Evolutionary conservation across 192 early-diverging fungal genomes (phyloP).

Genomic region (Coemansia sp.): DNA sequence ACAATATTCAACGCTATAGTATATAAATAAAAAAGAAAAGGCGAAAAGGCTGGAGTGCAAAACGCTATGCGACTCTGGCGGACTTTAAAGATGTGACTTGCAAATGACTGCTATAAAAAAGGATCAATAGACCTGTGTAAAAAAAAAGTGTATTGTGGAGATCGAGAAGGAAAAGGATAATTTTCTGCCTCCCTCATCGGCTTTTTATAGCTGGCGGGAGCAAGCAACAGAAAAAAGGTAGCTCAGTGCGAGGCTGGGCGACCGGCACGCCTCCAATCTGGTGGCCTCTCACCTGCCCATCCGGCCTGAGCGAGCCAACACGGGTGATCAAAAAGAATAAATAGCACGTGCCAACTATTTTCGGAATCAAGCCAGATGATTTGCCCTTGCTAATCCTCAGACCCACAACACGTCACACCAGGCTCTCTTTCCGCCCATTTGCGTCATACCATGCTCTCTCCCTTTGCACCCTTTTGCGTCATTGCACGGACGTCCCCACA

Average conservation of each 20-base stretch:
- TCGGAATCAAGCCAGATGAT: conserved; percentile 4
- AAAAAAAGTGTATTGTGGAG: neutral
- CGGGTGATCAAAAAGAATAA: neutral
- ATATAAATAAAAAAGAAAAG: conserved; percentile 2
- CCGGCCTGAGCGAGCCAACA: neutral
- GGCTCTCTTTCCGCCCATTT: neutral
- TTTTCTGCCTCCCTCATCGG: neutral
- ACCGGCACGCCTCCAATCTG: conserved; percentile 1
- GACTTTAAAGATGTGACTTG: neutral
- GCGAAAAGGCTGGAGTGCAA: neutral
- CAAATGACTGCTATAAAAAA: too few species aligned
- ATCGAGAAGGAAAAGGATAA: neutral
- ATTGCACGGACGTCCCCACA: too few species aligned
- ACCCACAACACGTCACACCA: neutral
- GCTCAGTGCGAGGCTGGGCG: neutral
- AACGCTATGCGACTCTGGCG: too few species aligned
- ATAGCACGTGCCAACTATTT: neutral
- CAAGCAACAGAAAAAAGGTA: too few species aligned
- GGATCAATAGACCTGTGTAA: too few species aligned
- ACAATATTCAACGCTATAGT: too few species aligned
- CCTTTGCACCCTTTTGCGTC: neutral
- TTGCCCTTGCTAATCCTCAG: conserved; percentile 3
- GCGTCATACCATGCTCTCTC: neutral
- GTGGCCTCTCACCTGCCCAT: neutral
- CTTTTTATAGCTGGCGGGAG: neutral